Base-by-base conservation (phyloP, 768 basidiomycete genomes). In the Auriculariales sp. region DNA sequence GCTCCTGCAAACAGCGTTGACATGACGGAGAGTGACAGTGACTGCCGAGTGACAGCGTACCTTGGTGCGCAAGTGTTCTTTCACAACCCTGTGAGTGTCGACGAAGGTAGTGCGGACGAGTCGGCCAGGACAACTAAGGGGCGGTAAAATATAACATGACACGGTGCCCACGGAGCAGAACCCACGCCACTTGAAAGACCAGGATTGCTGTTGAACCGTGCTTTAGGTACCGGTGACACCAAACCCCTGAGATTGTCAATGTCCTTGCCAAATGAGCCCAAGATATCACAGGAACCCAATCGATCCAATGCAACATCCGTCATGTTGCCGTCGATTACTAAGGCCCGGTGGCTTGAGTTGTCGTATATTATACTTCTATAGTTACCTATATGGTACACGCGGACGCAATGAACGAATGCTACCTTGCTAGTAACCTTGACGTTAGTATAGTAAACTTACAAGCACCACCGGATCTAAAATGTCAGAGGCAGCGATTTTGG, bases 21-120 rank as follows among this genome's bases (percentile, higher is more conserved):
- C 53, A 31, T 47, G 22, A 47, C 36, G 14, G 3, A 42, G 70
- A 61, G 11, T 42, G 29, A 11, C 19, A 34, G 30, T 7, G 17
- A n/a, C 22, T 4, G 12, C 29, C 11, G 30, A 12, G 0, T 3
- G 11, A 42, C 9, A 46, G 12, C 22, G 3, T 14, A 24, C 19
- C 9, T 5, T 24, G 32, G 29, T 46, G 32, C 31, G 25, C 31
- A 6, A n/a, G 28, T 15, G 12, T 1, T 14, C 2, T 5, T 19
- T 1, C 28, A 25, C 11, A 24, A 17, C 3, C 11, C 4, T 47
- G 15, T 7, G 31, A 32, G 15, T n/a, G n/a, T n/a, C n/a, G n/a
- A n/a, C n/a, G n/a, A n/a, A n/a, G n/a, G n/a, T n/a, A n/a, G n/a
- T n/a, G n/a, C n/a, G n/a, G n/a, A n/a, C n/a, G n/a, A n/a, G n/a